phyloP scores from a whole-genome alignment of 2,329 filamentous ascomycete genomes.

The Colletotrichum sp. region DNA sequence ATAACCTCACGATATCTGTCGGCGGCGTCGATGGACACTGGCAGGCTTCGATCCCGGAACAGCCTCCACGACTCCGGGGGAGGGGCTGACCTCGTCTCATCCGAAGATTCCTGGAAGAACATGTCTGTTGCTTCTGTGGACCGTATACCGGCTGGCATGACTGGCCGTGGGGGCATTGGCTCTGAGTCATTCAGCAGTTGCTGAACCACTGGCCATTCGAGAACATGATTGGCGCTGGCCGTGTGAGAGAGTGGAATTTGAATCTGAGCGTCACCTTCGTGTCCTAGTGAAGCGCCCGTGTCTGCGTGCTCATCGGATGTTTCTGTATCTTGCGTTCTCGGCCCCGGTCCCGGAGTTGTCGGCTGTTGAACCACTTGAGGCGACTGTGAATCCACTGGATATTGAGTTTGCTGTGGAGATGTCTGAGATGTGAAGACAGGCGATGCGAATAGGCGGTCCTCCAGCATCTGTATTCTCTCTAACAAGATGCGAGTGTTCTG shows the following conservation, averaged over 20 bases:
- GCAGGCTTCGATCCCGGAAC: background rate
- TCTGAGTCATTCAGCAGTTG: constrained; percentile 17
- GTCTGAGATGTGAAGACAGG: constrained; percentile 1
- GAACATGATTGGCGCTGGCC: constrained; percentile 29
- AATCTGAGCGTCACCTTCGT: constrained; percentile 1
- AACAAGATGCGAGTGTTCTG: constrained; percentile 31
- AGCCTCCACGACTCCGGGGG: constrained; percentile 22
- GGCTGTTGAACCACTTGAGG: background rate
- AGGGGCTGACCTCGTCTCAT: background rate
- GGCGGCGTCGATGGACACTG: background rate
- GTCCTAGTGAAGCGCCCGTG: background rate
- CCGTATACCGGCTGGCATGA: background rate
- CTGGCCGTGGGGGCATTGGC: background rate
- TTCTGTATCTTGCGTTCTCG: background rate
- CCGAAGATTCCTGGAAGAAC: background rate
- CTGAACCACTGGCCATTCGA: constrained; percentile 26
- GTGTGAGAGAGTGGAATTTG: constrained; percentile 25
- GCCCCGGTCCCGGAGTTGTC: background rate
- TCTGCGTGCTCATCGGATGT: background rate
- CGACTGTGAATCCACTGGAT: background rate
- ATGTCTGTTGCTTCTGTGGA: constrained; percentile 18
- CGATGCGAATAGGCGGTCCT: constrained; percentile 27
- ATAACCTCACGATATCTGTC: constrained; percentile 11
- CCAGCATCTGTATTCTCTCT: constrained; percentile 33
- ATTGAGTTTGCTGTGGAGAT: background rate